Percentiles rank a stretch among this genome's conserved stretches.
These are phyloP conservation scores for Tetragonia tetragonoides DNA, from an alignment of 148 eudicot species.

Conservation along the genomic window DNA sequence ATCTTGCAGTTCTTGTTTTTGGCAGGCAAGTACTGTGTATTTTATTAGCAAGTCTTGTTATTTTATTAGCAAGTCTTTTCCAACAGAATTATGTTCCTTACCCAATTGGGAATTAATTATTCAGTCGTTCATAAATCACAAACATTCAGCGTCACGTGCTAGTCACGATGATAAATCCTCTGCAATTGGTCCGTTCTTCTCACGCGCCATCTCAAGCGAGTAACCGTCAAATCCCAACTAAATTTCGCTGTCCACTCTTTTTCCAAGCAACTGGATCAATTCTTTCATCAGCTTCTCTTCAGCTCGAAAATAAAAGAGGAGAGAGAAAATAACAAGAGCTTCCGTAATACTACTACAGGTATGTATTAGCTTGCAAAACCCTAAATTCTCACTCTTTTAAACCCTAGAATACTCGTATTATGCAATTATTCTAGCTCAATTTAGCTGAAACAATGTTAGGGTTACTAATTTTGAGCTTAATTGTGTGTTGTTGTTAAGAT, in stretches of 20 bases:
- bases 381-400: background rate
- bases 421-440: background rate
- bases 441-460: conserved; percentile 2
- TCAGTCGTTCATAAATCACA: too few relatives aligned
- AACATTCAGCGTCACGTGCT: background rate
- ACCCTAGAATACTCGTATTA: background rate
- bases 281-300: conserved; percentile 6
- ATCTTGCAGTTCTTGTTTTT: too few relatives aligned
- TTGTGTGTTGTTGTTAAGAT: background rate
- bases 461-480: conserved; percentile 9
- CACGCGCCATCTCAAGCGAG: conserved; percentile 11
- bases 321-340: background rate
- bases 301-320: background rate
- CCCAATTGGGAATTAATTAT: too few relatives aligned
- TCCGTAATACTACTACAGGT: background rate
- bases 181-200: background rate
- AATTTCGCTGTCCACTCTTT: conserved; percentile 6
- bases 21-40: too few relatives aligned
- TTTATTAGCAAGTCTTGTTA: too few relatives aligned
- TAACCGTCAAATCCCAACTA: background rate
- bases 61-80: too few relatives aligned
- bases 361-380: background rate
- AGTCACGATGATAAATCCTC: background rate
- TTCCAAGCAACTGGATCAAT: conserved; percentile 7
- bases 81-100: too few relatives aligned